Evolutionary conservation across 2,329 filamentous ascomycete genomes (phyloP), one percentile per base, ranked within the genome.

Genomic region (Ceratocystis cubensis): DNA sequence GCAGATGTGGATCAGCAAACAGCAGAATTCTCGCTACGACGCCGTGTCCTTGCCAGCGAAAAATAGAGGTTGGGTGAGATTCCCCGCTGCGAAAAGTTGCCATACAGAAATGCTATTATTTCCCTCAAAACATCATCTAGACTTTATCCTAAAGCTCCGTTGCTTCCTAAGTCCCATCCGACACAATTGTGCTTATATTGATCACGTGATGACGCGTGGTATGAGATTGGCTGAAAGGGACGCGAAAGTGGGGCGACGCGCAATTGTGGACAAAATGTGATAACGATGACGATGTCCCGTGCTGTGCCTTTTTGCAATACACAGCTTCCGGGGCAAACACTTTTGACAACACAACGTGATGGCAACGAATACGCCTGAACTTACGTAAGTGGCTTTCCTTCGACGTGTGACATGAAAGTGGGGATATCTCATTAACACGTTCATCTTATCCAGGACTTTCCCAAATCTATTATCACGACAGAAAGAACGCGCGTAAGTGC

Each of bases 181-280:
- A 41, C 10, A 1, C 10, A 4, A 4, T 13, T 41, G 3, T 15
- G 10, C 13, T 5, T 46, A 15, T 48, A 5, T 3, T 45, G 22
- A 4, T 53, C 68, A 69, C 67, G 68, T 69, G 68, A 69, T 48
- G 22, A 50, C 67, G 68, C 68, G 68, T 41, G 37, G 13, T 41
- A 15, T 41, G 37, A 15, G 37, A 41, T 5, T 41, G 37, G 10
- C 3, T 15, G 1, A 4, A 41, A 3, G 13, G 10, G 44, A 57
- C 56, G 46, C 30, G 45, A 63, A 66, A 68, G 68, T 69, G 67
- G 68, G 63, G 65, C 63, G 37, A n/a, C 37, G 37, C 45, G 22
- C 22, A 17, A 1, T 13, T 64, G 37, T 46, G 50, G n/a, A 5
- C 22, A 66, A 57, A 37, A 64, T 45, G n/a, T 13, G 33, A 17